These are phyloP conservation scores for Fusarium sp. DNA, from an alignment of 2,329 filamentous ascomycete genomes.

Conservation along the genomic window DNA sequence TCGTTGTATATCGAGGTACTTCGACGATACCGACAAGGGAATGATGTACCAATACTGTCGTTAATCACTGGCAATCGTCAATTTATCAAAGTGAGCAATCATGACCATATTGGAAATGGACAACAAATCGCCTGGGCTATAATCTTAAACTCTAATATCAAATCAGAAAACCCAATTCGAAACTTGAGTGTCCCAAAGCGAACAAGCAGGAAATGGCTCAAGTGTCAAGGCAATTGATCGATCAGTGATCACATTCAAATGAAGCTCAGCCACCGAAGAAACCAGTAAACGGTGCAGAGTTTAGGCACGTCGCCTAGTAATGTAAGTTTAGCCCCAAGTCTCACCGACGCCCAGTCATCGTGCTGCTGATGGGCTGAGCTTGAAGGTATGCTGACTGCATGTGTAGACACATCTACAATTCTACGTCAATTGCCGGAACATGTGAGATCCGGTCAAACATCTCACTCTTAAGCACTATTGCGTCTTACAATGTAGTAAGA, in stretches of 20 bases:
- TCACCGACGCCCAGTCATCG: neutral
- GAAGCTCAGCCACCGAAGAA: neutral
- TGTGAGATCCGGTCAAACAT: slow-evolving; percentile 20
- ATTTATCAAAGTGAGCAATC: too few relatives aligned
- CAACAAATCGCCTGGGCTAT: too few relatives aligned
- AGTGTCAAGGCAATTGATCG: neutral
- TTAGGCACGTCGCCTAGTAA: neutral
- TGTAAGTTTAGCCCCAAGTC: slow-evolving; percentile 5
- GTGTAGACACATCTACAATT: neutral
- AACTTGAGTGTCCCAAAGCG: too few relatives aligned
- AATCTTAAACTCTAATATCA: too few relatives aligned
- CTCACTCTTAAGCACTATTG: slow-evolving; percentile 15
- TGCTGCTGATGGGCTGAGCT: slow-evolving; percentile 8
- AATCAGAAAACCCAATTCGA: too few relatives aligned
- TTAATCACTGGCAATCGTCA: too few relatives aligned
- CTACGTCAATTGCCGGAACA: slow-evolving; percentile 11
- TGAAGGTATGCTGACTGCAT: slow-evolving; percentile 23
- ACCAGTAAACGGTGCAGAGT: neutral
- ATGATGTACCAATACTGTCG: too few relatives aligned
- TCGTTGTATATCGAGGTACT: too few relatives aligned
- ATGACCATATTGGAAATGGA: too few relatives aligned
- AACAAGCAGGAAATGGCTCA: neutral
- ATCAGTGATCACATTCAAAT: neutral
- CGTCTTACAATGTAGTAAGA: slow-evolving; percentile 21
- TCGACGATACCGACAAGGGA: too few relatives aligned